Conservation (phyloP, 306 rosid genomes). For the Abrus pulchellus region DNA sequence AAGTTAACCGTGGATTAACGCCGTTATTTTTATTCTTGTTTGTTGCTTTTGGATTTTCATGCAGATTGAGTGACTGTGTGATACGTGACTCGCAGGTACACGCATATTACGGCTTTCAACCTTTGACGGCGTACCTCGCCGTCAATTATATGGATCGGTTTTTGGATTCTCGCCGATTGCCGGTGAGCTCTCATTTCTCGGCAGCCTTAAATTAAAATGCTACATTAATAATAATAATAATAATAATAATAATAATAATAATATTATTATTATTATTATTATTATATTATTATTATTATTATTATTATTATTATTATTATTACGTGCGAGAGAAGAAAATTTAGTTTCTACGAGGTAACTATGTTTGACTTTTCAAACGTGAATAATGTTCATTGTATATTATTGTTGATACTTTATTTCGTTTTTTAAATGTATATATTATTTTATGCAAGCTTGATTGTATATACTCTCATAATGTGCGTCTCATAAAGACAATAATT, state of each 20-base stretch:
- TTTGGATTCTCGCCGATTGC: slow-evolving; percentile 70
- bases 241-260: not conserved
- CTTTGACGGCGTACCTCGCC: slow-evolving; percentile 87
- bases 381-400: not conserved
- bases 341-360: slow-evolving; percentile 37
- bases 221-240: not conserved
- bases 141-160: slow-evolving; percentile 90
- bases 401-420: not conserved
- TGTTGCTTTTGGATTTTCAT: not conserved
- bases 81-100: slow-evolving; percentile 63
- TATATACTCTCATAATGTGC: not conserved
- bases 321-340: slow-evolving; percentile 1
- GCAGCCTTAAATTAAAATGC: not conserved
- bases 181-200: slow-evolving; percentile 61
- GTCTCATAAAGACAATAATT: not conserved
- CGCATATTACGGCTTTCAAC: slow-evolving; percentile 71
- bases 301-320: not conserved
- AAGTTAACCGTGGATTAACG: slow-evolving; percentile 25
- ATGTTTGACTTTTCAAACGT: slow-evolving; percentile 59
- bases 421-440: not conserved
- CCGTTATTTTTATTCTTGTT: not conserved
- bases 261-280: not conserved
- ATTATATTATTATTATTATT: not conserved
- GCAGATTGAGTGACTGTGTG: not conserved
- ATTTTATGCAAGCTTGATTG: not conserved